Evolutionary conservation across 805 yeast species (phyloP), one percentile per base, ranked within the genome.

Genomic region (Nakazawaea sp.): DNA sequence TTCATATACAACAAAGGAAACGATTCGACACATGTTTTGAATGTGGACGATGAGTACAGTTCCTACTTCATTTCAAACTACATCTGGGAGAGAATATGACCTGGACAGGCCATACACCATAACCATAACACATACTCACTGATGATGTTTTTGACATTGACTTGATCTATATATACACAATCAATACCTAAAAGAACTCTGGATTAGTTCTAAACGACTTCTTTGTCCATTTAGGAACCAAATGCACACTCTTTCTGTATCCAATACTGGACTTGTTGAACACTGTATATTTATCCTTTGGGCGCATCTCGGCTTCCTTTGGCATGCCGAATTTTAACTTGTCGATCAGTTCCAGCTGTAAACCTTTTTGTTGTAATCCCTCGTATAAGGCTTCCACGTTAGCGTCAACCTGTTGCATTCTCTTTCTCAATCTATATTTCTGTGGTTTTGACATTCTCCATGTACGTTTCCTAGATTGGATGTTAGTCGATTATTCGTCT

Each of bases 201-300:
- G 96, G 96, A 52, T 84, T 82, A 41, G 72, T 77, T 65, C 96
- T 78, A 58, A 80, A 71, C 7, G 94, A 75, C 44, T 76, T 56
- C 64, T 81, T 87, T 38, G 97, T 88, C 95, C 96, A 88, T 55
- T 88, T 85, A 16, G 96, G 96, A 30, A 81, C 83, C 58, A 78
- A 65, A 53, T 90, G 97, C 18, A 85, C 77, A 45, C 89, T 79
- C 63, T 88, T 90, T 65, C 97, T 77, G 62, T 90, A 92, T 16
- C 79, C 80, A 51, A 70, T 76, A 11, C 79, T 72, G 50, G 77
- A 77, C 58, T 74, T 81, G 61, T 76, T 78, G 63, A 84, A 90
- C 2, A 87, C 81, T 32, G 95, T 79, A 62, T 92, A 92, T 60
- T 90, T 90, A 62, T 92, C 95, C 45, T 61, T 67, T 6, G 95